phyloP scores from a whole-genome alignment of 202 grass and related monocot species.

The Digitaria exilis region DNA sequence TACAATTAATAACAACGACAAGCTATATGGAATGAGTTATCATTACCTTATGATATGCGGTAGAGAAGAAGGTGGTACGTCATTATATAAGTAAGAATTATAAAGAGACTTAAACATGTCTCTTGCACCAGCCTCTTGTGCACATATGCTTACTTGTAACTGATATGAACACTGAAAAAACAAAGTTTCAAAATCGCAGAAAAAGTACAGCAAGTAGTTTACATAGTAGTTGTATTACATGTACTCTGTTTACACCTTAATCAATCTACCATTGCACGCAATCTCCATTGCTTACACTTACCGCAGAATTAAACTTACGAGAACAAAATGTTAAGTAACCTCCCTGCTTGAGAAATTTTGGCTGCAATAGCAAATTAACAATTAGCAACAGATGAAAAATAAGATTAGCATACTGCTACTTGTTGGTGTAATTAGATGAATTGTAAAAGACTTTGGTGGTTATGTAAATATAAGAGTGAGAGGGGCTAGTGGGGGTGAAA shows the following conservation, averaged over 20 bases:
- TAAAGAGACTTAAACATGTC: constrained; percentile 57
- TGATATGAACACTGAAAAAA: constrained; percentile 64
- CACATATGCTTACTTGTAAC: constrained; percentile 62
- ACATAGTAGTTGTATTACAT: neutral
- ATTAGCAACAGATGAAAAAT: constrained; percentile 28
- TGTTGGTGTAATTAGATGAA: too few relatives aligned
- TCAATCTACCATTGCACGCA: too few relatives aligned
- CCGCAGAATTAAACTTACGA: constrained; percentile 56
- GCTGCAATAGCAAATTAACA: constrained; percentile 43
- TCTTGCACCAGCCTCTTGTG: constrained; percentile 68
- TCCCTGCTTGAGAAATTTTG: constrained; percentile 55
- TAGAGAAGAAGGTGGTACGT: constrained; percentile 58
- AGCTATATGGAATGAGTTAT: constrained; percentile 15
- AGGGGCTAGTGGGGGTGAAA: too few relatives aligned
- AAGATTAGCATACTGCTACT: constrained; percentile 28
- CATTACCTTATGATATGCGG: constrained; percentile 63
- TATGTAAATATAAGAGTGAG: too few relatives aligned
- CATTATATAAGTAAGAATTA: constrained; percentile 65
- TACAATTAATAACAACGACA: constrained; percentile 26
- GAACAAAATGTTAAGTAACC: constrained; percentile 67
- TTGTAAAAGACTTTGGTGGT: too few relatives aligned
- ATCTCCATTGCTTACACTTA: constrained; percentile 24
- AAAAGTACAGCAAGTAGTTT: constrained; percentile 16
- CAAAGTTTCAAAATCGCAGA: constrained; percentile 36
- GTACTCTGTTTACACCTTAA: too few relatives aligned